Conservation (phyloP, 331 rosid species). For the Telfairia occidentalis region DNA sequence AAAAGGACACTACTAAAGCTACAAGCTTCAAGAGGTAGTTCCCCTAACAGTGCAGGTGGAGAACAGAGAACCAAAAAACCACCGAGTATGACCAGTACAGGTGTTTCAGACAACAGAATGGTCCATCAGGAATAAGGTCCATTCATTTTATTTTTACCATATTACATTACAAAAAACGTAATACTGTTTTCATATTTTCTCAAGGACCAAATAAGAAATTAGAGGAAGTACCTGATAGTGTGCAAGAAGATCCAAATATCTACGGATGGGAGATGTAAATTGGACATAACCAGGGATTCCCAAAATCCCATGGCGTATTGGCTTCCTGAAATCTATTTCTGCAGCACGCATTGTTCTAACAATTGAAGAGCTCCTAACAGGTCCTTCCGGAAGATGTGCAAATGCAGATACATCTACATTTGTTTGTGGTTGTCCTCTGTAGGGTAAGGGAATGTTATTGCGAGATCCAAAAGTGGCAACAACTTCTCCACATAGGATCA, state of each 20-base stretch:
- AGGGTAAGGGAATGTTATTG: constrained; percentile 77
- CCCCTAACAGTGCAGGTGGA: not conserved
- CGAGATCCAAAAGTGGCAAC: constrained; percentile 62
- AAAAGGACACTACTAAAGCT: not conserved
- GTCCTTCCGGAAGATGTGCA: constrained; percentile 95
- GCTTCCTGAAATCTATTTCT: constrained; percentile 93
- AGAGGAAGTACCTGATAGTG: constrained; percentile 68
- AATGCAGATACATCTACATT: constrained; percentile 60
- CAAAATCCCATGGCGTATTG: constrained; percentile 73
- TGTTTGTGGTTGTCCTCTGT: constrained; percentile 97
- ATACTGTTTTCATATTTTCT: not conserved
- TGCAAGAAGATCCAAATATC: constrained; percentile 92
- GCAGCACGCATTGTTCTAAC: constrained; percentile 90
- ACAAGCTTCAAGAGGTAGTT: not conserved
- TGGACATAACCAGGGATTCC: constrained; percentile 93
- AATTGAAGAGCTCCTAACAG: constrained; percentile 82
- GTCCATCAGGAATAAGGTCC: not conserved
- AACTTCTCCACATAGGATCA: constrained; percentile 95
- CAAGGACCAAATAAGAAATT: constrained; percentile 7
- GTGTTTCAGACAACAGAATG: not conserved
- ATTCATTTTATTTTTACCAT: not conserved
- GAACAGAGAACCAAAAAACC: not conserved
- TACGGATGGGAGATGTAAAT: constrained; percentile 94
- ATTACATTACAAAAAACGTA: not conserved
- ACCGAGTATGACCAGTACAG: not conserved